Percentiles rank a stretch among this genome's conserved stretches.
Conservation (phyloP, 1,284 basidiomycete genomes). For the Rhodotorula sp. region DNA sequence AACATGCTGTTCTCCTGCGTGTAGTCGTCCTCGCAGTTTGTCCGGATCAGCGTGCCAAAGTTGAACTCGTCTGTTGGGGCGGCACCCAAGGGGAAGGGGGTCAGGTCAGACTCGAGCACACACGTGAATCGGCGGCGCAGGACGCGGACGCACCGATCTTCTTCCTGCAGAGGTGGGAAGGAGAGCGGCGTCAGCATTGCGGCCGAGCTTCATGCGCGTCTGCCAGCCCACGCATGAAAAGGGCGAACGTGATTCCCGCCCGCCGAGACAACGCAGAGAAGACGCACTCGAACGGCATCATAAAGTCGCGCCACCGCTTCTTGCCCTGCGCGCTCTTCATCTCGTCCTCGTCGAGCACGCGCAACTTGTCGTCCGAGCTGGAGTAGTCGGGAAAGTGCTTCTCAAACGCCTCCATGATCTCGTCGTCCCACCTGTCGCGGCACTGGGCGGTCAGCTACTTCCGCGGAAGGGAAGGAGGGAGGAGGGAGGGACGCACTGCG, state of each 20-base stretch:
- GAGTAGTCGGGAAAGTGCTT: conserved; percentile 78
- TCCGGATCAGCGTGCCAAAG: conserved; percentile 92
- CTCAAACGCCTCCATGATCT: conserved; percentile 79
- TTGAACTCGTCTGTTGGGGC: conserved; percentile 75
- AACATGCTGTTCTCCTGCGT: conserved; percentile 93
- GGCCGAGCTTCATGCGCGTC: no score
- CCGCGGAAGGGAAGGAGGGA: neutral
- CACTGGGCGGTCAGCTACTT: neutral
- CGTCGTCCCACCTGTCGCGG: conserved; percentile 74
- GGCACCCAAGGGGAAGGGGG: conserved; percentile 51
- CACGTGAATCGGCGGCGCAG: neutral
- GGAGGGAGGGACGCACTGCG: conserved; percentile 64
- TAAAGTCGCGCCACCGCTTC: conserved; percentile 87
- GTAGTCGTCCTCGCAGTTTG: conserved; percentile 78
- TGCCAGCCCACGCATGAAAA: no score
- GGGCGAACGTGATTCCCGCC: no score
- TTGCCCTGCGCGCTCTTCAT: conserved; percentile 93
- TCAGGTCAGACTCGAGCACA: neutral
- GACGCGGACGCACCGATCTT: conserved; percentile 45
- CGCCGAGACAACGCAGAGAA: no score
- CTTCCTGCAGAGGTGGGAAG: conserved; percentile 47
- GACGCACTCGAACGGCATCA: conserved; percentile 63
- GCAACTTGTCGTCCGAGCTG: conserved; percentile 62
- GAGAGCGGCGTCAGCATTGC: no score
- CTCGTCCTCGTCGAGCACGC: conserved; percentile 82